Conservation (phyloP, 106 monocot genomes). For the Allium cepa region DNA sequence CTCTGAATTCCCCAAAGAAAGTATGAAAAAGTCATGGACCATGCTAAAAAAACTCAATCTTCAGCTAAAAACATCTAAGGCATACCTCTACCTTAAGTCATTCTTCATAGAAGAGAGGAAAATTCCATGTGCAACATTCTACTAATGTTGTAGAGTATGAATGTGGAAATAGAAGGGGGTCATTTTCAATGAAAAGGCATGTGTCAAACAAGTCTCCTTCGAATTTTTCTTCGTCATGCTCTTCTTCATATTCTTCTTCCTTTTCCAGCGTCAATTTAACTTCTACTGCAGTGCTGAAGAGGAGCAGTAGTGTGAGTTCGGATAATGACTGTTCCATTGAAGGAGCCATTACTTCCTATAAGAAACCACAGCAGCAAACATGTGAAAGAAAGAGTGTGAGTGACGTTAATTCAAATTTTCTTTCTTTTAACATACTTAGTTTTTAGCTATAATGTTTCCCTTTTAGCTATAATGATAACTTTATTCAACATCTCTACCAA, state of each 20-base stretch:
- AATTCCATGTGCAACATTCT: conserved; percentile 15
- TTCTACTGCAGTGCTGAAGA: conserved; percentile 27
- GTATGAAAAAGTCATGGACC: conserved; percentile 44
- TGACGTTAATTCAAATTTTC: too few relatives aligned
- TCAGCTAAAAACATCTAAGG: conserved; percentile 60
- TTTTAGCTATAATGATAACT: too few relatives aligned
- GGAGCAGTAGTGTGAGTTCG: conserved; percentile 63
- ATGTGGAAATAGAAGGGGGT: conserved; percentile 25
- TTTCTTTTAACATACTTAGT: too few relatives aligned
- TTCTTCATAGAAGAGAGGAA: conserved; percentile 39
- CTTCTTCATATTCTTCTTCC: conserved; percentile 46
- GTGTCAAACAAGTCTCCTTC: neutral
- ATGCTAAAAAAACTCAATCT: conserved; percentile 32
- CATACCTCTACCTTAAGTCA: conserved; percentile 41
- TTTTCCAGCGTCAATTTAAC: conserved; percentile 25
- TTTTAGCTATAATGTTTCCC: too few relatives aligned
- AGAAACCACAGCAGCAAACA: conserved; percentile 38
- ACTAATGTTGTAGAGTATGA: conserved; percentile 15
- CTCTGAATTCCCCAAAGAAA: conserved; percentile 12
- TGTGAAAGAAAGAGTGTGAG: too few relatives aligned
- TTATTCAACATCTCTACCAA: too few relatives aligned
- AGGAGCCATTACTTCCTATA: conserved; percentile 80
- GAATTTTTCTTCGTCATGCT: conserved; percentile 32
- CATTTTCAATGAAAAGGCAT: conserved; percentile 42
- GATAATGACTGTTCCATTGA: conserved; percentile 73